phyloP scores from a whole-genome alignment of 2,329 filamentous ascomycete genomes.

The Fusarium coicis region DNA sequence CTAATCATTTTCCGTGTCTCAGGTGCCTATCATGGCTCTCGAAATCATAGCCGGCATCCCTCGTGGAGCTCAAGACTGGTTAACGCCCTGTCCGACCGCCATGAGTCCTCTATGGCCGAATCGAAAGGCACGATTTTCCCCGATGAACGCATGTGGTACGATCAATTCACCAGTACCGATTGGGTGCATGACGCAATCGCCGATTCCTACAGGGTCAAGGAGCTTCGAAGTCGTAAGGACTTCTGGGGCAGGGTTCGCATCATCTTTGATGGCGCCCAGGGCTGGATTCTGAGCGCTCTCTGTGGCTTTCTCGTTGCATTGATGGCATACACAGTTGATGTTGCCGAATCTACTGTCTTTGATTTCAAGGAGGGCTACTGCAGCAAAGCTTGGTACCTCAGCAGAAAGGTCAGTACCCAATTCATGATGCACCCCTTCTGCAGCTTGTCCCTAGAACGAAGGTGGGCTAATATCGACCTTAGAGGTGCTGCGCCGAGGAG shows the following conservation, averaged over 20 bases:
- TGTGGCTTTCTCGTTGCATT: slow-evolving; percentile 88
- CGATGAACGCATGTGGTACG: slow-evolving; percentile 96
- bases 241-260: slow-evolving; percentile 81
- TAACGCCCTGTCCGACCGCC: slow-evolving; percentile 68
- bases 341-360: slow-evolving; percentile 86
- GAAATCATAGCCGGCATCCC: slow-evolving; percentile 66
- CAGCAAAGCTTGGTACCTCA: slow-evolving; percentile 73
- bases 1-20: slow-evolving; percentile 18
- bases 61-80: slow-evolving; percentile 72
- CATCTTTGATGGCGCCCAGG: slow-evolving; percentile 87
- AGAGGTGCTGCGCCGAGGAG: slow-evolving; percentile 67
- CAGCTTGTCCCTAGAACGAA: not conserved
- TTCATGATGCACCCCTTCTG: not conserved
- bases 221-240: slow-evolving; percentile 82
- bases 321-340: slow-evolving; percentile 88
- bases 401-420: slow-evolving; percentile 67
- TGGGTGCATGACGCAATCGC: slow-evolving; percentile 99
- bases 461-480: slow-evolving; percentile 10
- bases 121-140: slow-evolving; percentile 74
- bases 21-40: slow-evolving; percentile 54
- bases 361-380: slow-evolving; percentile 95
- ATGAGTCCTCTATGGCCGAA: slow-evolving; percentile 65
- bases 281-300: slow-evolving; percentile 92
- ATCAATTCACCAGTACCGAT: slow-evolving; percentile 96
- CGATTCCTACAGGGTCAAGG: slow-evolving; percentile 89